These are phyloP conservation scores for Hyphopichia buzzinii DNA, from an alignment of 1,139 yeast species.

Conservation along the genomic window DNA sequence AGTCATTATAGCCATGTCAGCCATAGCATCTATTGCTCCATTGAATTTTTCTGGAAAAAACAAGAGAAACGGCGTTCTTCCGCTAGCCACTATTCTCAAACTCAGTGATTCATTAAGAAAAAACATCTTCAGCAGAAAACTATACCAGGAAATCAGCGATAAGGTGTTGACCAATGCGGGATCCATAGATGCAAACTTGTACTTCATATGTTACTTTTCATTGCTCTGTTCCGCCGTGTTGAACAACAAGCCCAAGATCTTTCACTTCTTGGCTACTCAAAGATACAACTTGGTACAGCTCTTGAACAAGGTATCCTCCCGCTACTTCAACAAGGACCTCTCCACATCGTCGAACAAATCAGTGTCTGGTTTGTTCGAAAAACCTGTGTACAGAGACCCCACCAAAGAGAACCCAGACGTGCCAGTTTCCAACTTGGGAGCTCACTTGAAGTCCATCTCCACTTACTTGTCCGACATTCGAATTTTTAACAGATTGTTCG, in stretches of 20 bases:
- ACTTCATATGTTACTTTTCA: slow-evolving; percentile 46
- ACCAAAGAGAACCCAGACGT: slow-evolving; percentile 9
- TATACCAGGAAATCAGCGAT: slow-evolving; percentile 43
- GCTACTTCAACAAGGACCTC: slow-evolving; percentile 16
- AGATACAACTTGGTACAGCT: slow-evolving; percentile 20
- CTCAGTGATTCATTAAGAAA: slow-evolving; percentile 21
- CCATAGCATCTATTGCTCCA: slow-evolving; percentile 16
- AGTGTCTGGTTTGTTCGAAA: slow-evolving; percentile 5
- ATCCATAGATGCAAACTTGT: slow-evolving; percentile 40
- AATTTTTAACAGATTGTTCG: slow-evolving; percentile 54
- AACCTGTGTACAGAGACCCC: slow-evolving; percentile 6
- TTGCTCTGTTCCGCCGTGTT: slow-evolving; percentile 39
- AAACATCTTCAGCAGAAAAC: slow-evolving; percentile 32
- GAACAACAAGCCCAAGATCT: slow-evolving; percentile 37
- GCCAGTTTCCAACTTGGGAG: slow-evolving; percentile 28
- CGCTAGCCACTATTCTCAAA: slow-evolving; percentile 19
- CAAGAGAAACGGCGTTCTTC: slow-evolving; percentile 9
- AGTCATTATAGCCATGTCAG: neutral
- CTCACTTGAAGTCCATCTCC: slow-evolving; percentile 41
- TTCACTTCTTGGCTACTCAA: slow-evolving; percentile 29
- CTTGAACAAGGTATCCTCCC: slow-evolving; percentile 11
- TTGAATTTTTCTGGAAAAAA: slow-evolving; percentile 6
- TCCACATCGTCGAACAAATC: slow-evolving; percentile 15
- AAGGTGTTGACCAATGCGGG: slow-evolving; percentile 36
- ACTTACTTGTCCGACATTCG: slow-evolving; percentile 51